Base-by-base conservation (phyloP, 1,284 basidiomycete genomes). In the Porogramme epimiltina region DNA sequence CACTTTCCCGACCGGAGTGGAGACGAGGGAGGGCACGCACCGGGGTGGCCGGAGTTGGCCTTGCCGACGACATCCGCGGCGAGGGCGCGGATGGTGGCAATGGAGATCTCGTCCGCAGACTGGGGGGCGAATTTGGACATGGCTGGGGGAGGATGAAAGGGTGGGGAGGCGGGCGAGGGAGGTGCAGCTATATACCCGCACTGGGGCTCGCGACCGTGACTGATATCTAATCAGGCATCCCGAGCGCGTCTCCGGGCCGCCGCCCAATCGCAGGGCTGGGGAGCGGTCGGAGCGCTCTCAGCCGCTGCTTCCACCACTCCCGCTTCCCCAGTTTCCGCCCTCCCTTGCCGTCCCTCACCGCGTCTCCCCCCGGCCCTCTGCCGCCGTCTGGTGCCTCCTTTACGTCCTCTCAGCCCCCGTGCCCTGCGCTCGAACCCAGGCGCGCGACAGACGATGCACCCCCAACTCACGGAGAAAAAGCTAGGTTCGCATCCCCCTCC, bases 1-100 rank as follows among this genome's bases (percentile, higher is more conserved):
- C 28, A 41, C 19, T 19, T 2, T 18, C 48, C 34, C 37, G 20
- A 41, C 24, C 46, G 42, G 38, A 48, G 39, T 23, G 33, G 23
- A 5, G 25, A n/a, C 23, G 36, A 26, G 38, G 37, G 16, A 19
- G 11, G 37, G 24, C 57, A 66, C 70, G 59, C 50, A 87, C 92
- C 91, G 55, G 92, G 93, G 74, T 95, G 92, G 56, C 93, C 93
- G 64, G 92, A 95, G 84, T 96, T 96, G 66, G 93, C 87, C 74
- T 92, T 84, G 54, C 72, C 81, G 45, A 89, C 85, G 58, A 84
- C 76, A 76, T 89, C 86, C 37, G 84, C 89, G 46, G 87, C 82
- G 53, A 88, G 79, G 46, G 83, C 81, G 56, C 86, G 81, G 70
- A 88, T 89, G 49, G 85, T 87, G 51, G 83, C 79, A 62, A 89